Evolutionary conservation across 2,329 filamentous ascomycete genomes (phyloP).

Genomic region (Trichothecium roseum): DNA sequence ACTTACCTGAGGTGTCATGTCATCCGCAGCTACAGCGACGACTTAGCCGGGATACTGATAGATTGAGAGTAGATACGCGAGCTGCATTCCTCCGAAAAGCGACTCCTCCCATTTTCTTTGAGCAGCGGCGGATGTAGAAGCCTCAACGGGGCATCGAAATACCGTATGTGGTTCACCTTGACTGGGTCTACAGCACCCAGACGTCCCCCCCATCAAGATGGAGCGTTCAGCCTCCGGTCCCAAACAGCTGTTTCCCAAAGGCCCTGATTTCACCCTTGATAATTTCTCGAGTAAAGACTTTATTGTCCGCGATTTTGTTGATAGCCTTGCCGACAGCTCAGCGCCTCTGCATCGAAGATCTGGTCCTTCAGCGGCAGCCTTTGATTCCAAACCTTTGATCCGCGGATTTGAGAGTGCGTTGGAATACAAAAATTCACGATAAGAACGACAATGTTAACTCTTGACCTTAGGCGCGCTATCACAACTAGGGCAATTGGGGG

Average conservation of each 20-base stretch:
- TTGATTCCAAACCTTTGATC: slow-evolving; percentile 95
- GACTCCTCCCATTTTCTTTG: slow-evolving; percentile 1
- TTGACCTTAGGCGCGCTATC: slow-evolving; percentile 45
- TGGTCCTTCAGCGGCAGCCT: slow-evolving; percentile 47
- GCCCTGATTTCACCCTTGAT: slow-evolving; percentile 76
- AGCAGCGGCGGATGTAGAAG: too few species aligned
- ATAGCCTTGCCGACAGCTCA: slow-evolving; percentile 78
- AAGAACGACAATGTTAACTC: too few species aligned
- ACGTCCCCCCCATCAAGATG: slow-evolving; percentile 18
- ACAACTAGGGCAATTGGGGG: slow-evolving; percentile 59
- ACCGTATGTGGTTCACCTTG: slow-evolving; percentile 17
- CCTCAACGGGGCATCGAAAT: too few species aligned
- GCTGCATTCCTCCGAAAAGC: not conserved
- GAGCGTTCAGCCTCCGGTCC: slow-evolving; percentile 36
- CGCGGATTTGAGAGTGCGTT: slow-evolving; percentile 74
- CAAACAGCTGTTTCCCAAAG: slow-evolving; percentile 64
- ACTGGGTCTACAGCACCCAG: slow-evolving; percentile 8
- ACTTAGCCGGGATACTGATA: too few species aligned
- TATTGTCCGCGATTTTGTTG: slow-evolving; percentile 96
- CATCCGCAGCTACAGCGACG: too few species aligned
- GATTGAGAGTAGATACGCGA: too few species aligned
- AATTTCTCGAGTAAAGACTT: slow-evolving; percentile 88
- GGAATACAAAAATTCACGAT: too few species aligned
- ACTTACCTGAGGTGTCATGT: too few species aligned
- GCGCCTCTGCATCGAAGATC: slow-evolving; percentile 74